Base-by-base conservation (phyloP, 371 early-diverging fungal species). In the Mortierella sp. region DNA sequence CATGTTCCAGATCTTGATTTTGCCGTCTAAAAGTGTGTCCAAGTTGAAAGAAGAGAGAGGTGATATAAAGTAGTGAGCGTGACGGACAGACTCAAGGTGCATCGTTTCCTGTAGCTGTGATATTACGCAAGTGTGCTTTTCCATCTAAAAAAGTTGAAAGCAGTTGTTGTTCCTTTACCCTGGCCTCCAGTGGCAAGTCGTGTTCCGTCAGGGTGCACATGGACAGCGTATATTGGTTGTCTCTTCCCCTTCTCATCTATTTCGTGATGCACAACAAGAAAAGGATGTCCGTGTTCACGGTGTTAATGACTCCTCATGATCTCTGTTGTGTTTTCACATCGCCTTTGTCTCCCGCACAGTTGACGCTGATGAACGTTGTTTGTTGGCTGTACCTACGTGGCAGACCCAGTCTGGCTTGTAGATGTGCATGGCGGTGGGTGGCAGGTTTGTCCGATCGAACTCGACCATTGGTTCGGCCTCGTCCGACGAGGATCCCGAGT, bases 161-260 rank as follows among this genome's bases (percentile, higher is more conserved):
- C 55, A 68, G 52, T 37, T 24, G 37, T 44, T 65, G 41, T 71
- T 37, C 41, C n/a, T 9, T 58, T 86, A 94, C 95, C 96, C 81
- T 93, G 91, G 37, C 95, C 94, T 37, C 95, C 97, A 3, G 97
- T 97, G 37, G 96, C 97, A 22, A 98, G 85, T 50, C 94, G 89
- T 37, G 88, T 89, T 61, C 96, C 95, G 75, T 90, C 89, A 1
- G 97, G 96, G 88, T 96, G 95, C 11, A 96, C 94, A 86, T 96
- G 93, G 37, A 96, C 61, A 6, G 96, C 94, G 88, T 95, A 98
- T 75, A 98, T 95, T 70, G 95, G 92, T 9, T 91, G 92, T 55
- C 88, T 91, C 68, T 90, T 90, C 53, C 91, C 88, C 87, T 95
- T 95, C 73, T 95, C 95, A 26, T 88, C 90, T 86, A 70, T 45